phyloP scores from a whole-genome alignment of 257 asterid genomes.

The Solanum pimpinellifolium region DNA sequence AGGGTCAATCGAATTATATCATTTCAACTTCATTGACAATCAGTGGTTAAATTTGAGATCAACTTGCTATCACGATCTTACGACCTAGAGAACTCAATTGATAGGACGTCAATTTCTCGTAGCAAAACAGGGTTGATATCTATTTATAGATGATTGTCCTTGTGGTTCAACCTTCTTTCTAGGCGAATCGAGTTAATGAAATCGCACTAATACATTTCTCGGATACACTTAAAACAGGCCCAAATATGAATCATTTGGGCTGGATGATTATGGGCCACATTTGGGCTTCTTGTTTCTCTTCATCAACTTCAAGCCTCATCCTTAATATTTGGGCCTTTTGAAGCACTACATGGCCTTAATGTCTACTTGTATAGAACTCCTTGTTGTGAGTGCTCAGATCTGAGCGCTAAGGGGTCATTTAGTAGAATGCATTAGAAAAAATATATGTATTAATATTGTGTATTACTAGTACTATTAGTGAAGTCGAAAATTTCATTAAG shows the following conservation, averaged over 20 bases:
- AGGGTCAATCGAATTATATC: not conserved
- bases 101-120: not conserved
- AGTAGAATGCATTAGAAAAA: too few relatives aligned
- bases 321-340: not conserved
- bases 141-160: not conserved
- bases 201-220: too few relatives aligned
- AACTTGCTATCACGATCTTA: too few relatives aligned
- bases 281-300: not conserved
- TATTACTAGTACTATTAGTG: too few relatives aligned
- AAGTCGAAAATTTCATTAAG: not conserved
- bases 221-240: not conserved
- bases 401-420: not conserved
- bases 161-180: not conserved
- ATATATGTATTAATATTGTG: rapidly evolving
- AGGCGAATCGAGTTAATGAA: not conserved
- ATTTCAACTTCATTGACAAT: not conserved
- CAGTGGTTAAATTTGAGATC: not conserved
- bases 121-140: too few relatives aligned
- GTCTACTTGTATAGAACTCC: not conserved
- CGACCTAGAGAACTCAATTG: not conserved
- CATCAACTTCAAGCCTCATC: not conserved
- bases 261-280: not conserved
- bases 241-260: not conserved
- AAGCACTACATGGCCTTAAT: not conserved
- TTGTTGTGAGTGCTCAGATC: not conserved